A percentile compares a stretch with the other conserved stretches of the same genome.
phyloP scores from a whole-genome alignment of 202 grass and related monocot genomes.

The Zoysia matrella region DNA sequence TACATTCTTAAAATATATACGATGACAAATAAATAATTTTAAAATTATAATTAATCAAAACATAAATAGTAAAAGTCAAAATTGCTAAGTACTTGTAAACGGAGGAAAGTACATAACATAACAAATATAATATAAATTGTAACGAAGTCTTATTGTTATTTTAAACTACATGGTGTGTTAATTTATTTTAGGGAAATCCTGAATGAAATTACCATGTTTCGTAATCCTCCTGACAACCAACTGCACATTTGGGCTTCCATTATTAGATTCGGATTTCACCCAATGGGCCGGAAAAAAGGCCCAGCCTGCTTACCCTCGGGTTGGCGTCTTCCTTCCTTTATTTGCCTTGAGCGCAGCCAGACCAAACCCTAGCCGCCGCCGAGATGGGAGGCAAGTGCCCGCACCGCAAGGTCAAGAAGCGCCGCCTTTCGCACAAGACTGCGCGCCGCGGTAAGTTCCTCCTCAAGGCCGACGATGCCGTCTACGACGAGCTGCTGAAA shows the following conservation, averaged over 20 bases:
- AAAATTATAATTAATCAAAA: too few relatives aligned
- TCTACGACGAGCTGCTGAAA: slow-evolving; percentile 80
- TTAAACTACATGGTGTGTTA: too few relatives aligned
- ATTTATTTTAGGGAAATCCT: too few relatives aligned
- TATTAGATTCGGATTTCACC: neutral
- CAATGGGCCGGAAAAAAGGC: neutral
- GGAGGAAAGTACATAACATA: too few relatives aligned
- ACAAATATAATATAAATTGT: too few relatives aligned
- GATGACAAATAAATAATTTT: too few relatives aligned
- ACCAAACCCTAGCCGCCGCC: slow-evolving; percentile 7
- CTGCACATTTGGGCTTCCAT: neutral
- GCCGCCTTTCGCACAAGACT: slow-evolving; percentile 77
- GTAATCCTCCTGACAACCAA: neutral
- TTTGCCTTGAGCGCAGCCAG: neutral
- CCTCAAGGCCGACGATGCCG: slow-evolving; percentile 85
- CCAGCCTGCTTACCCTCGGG: too few relatives aligned
- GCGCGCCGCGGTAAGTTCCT: slow-evolving; percentile 90
- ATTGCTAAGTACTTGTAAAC: too few relatives aligned
- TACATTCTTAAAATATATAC: too few relatives aligned
- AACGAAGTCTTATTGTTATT: too few relatives aligned
- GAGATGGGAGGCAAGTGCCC: slow-evolving; percentile 97
- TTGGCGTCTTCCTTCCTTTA: neutral
- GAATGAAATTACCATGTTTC: too few relatives aligned
- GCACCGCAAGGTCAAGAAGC: slow-evolving; percentile 98
- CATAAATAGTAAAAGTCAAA: too few relatives aligned